A percentile compares a stretch with the other conserved stretches of the same genome.
Evolutionary conservation across 441 rosid species (phyloP).

Genomic region (Arabidopsis lyrata): DNA sequence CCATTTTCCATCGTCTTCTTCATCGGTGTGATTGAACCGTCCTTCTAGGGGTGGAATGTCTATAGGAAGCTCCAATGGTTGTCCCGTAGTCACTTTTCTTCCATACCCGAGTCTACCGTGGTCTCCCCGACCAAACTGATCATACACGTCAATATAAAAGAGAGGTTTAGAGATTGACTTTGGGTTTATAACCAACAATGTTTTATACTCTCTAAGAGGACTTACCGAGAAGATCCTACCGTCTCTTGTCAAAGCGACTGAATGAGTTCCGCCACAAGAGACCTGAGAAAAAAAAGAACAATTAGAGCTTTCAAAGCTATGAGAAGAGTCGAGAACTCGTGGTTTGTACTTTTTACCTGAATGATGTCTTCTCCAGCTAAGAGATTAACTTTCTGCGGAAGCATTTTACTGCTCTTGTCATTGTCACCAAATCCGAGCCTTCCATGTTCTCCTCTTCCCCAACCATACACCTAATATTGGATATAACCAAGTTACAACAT

Average conservation of each 20-base stretch:
- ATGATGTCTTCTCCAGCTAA: slow-evolving; percentile 79
- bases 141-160: slow-evolving; percentile 13
- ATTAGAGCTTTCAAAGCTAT: slow-evolving; percentile 16
- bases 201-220: slow-evolving; percentile 20
- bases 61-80: slow-evolving; percentile 89
- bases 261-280: slow-evolving; percentile 99
- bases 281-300: slow-evolving; percentile 56
- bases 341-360: slow-evolving; percentile 60
- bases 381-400: slow-evolving; percentile 92
- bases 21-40: slow-evolving; percentile 46
- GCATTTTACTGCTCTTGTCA: slow-evolving; percentile 98
- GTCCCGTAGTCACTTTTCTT: slow-evolving; percentile 88
- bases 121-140: slow-evolving; percentile 97
- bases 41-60: slow-evolving; percentile 58
- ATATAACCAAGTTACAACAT: slow-evolving; percentile 20
- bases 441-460: slow-evolving; percentile 99
- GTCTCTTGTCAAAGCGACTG: slow-evolving; percentile 89
- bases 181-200: slow-evolving; percentile 10
- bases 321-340: not conserved
- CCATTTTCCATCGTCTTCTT: slow-evolving; percentile 73
- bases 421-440: slow-evolving; percentile 98
- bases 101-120: slow-evolving; percentile 97
- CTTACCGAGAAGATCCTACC: slow-evolving; percentile 94
- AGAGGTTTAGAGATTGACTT: slow-evolving; percentile 10
- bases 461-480: slow-evolving; percentile 79